Base-by-base conservation (phyloP, 768 basidiomycete genomes). In the Amanita inopinata region DNA sequence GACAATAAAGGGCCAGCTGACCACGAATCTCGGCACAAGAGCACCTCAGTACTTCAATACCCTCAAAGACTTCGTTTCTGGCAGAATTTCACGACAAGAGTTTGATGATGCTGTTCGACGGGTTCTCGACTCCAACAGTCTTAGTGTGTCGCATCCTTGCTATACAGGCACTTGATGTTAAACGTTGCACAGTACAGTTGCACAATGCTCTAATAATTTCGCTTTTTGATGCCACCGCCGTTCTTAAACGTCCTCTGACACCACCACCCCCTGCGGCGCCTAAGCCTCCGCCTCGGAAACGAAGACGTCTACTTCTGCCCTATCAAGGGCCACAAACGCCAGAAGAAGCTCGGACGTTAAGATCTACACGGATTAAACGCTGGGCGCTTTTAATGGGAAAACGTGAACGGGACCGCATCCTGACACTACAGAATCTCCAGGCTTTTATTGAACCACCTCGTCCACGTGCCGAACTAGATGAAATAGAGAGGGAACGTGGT, bases 201-300 rank as follows among this genome's bases (percentile, higher is more conserved):
- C 87, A 90, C 56, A 90, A 90, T 58, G 78, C 86, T 8, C 68
- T 90, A 23, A 78, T 90, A 25, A 87, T 89, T 22, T 86, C 86
- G 2, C 60, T 90, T 11, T 85, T 89, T 48, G 85, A 86, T 58
- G 81, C 82, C 17, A 83, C 84, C 1, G 65, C 67, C 3, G 75
- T 76, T 0, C 76, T 81, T 50, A 76, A 80, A 50, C 73, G 81
- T 31, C 76, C 76, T 2, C 73, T 74, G 0, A 78, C 83, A 0
- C 76, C 80, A 5, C 80, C 83, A 3, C 76, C 78, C 1, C 70
- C 72, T n/a, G 63, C 79, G 28, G 55, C 65, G 1, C 72, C 80
- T 6, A 83, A 82, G 51, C 72, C 70, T 4, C 74, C 69, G 4
- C 68, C 78, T 9, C 65, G 73, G 8, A 81, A 83, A 50, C 83